Percentiles rank a stretch among this genome's conserved stretches.
phyloP scores from a whole-genome alignment of 2,329 filamentous ascomycete genomes.

The Rutstroemia sp. region DNA sequence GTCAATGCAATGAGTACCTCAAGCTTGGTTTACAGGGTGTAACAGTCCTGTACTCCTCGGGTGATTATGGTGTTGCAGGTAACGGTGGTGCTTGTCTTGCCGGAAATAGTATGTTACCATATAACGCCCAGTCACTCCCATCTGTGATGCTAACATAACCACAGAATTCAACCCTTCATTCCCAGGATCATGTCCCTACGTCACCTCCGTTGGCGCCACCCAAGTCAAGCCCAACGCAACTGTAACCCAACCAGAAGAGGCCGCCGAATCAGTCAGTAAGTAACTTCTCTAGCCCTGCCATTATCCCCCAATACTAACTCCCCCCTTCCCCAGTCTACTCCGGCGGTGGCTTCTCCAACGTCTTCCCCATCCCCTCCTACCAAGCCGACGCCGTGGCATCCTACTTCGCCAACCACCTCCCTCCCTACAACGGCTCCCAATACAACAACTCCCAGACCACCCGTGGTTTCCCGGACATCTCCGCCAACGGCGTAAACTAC shows the following conservation, averaged over 20 bases:
- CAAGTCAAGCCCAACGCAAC: slow-evolving; percentile 34
- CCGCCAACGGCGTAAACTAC: slow-evolving; percentile 37
- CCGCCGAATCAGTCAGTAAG: slow-evolving; percentile 34
- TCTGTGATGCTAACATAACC: not conserved
- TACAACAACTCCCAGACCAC: slow-evolving; percentile 39
- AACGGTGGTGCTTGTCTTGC: slow-evolving; percentile 26
- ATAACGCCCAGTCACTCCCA: slow-evolving; percentile 10
- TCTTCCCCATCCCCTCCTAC: slow-evolving; percentile 39
- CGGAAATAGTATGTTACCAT: not conserved
- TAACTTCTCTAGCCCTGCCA: not conserved
- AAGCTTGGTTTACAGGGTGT: slow-evolving; percentile 46
- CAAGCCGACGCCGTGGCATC: slow-evolving; percentile 30
- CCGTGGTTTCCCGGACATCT: slow-evolving; percentile 41
- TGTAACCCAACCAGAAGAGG: slow-evolving; percentile 33
- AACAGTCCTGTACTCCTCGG: slow-evolving; percentile 41
- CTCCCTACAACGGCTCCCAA: slow-evolving; percentile 30
- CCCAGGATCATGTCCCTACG: slow-evolving; percentile 39
- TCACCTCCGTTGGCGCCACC: slow-evolving; percentile 47
- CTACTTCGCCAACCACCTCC: slow-evolving; percentile 16
- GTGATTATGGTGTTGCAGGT: slow-evolving; percentile 40
- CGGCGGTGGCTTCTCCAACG: slow-evolving; percentile 64
- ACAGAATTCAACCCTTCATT: slow-evolving; percentile 39
- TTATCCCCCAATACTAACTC: slow-evolving; percentile 30
- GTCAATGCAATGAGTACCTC: slow-evolving; percentile 48
- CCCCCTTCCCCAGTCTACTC: slow-evolving; percentile 54